Evolutionary conservation across 495 filamentous ascomycete species (phyloP).

Genomic region (Hyaloscypha hepaticicola): DNA sequence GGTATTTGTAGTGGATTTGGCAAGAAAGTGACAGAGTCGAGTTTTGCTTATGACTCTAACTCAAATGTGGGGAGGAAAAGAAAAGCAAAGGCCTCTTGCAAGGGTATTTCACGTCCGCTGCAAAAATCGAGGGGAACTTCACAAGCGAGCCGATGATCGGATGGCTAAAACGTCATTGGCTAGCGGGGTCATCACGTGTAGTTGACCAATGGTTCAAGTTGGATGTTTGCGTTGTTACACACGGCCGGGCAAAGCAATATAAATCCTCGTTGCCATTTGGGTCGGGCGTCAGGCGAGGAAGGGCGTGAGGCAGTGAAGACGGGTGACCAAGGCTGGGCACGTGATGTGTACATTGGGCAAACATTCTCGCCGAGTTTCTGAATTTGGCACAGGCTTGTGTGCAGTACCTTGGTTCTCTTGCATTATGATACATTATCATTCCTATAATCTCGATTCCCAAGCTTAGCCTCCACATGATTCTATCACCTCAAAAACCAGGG

Average conservation of each 20-base stretch:
- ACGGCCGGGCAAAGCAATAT: neutral
- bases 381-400: neutral
- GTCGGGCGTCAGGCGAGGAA: neutral
- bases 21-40: constrained; percentile 9
- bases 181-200: constrained; percentile 7
- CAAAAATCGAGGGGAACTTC: constrained; percentile 18
- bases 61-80: constrained; percentile 11
- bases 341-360: neutral
- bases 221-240: neutral
- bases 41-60: constrained; percentile 12
- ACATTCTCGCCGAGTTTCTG: neutral
- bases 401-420: neutral
- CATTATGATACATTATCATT: neutral
- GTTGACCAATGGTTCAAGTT: constrained; percentile 4
- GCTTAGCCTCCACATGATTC: neutral
- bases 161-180: constrained; percentile 2
- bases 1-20: constrained; percentile 17
- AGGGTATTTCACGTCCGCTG: constrained; percentile 1
- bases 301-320: neutral
- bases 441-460: neutral
- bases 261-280: neutral
- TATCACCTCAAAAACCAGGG: neutral
- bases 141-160: neutral
- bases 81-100: neutral
- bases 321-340: neutral